phyloP scores from a whole-genome alignment of 306 rosid genomes.

The Prinsepia uniflora region DNA sequence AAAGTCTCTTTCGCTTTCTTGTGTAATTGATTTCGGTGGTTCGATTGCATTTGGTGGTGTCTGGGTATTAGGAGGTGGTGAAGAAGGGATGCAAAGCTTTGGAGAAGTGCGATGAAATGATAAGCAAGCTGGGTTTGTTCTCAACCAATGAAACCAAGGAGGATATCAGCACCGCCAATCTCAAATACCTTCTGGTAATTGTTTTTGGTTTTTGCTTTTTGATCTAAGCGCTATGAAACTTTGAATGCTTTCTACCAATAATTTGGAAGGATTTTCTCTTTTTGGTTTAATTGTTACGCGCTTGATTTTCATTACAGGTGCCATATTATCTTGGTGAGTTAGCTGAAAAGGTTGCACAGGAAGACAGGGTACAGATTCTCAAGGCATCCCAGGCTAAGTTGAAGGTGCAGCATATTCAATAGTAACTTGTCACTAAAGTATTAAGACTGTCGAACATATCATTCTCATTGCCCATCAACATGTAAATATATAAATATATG shows the following conservation, averaged over 20 bases:
- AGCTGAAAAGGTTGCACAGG: constrained; percentile 69
- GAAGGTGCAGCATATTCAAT: constrained; percentile 45
- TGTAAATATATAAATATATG: too few relatives aligned
- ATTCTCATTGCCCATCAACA: too few relatives aligned
- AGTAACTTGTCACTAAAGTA: constrained; percentile 1
- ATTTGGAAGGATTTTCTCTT: not conserved
- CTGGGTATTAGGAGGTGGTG: constrained; percentile 48
- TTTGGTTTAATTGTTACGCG: not conserved
- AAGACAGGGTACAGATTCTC: constrained; percentile 69
- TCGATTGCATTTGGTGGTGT: constrained; percentile 3
- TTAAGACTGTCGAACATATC: not conserved
- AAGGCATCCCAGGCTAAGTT: constrained; percentile 71
- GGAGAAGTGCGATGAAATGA: constrained; percentile 77
- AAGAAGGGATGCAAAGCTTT: constrained; percentile 63
- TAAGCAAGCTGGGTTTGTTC: constrained; percentile 71
- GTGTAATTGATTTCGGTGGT: not conserved
- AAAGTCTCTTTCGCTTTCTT: not conserved
- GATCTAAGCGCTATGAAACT: not conserved
- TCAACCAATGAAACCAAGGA: constrained; percentile 88
- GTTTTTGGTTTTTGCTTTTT: not conserved
- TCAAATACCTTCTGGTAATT: constrained; percentile 78
- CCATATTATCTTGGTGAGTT: constrained; percentile 88
- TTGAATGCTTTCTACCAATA: not conserved
- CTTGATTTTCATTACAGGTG: constrained; percentile 45
- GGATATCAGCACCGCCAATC: constrained; percentile 75